Evolutionary conservation across 73 alveolate genomes (phyloP).

Genomic region (Tetrahymena borealis): DNA sequence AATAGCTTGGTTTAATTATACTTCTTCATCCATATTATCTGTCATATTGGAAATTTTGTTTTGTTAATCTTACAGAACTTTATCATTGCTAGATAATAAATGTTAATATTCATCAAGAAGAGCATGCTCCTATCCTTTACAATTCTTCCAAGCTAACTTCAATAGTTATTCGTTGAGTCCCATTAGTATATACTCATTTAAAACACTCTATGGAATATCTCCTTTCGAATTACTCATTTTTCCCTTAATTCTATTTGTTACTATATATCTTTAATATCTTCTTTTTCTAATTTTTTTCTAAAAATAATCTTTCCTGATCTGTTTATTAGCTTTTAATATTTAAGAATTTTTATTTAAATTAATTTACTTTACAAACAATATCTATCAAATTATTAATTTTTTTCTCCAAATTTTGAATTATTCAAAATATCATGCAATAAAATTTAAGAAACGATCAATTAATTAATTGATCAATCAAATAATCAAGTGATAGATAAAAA

Average conservation of each 20-base stretch:
- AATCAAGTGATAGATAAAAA: too few relatives aligned
- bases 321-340: too few relatives aligned
- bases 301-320: not conserved
- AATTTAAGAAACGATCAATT: too few relatives aligned
- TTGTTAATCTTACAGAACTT: not conserved
- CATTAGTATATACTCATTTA: not conserved
- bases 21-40: constrained; percentile 1
- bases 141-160: not conserved
- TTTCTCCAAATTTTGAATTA: too few relatives aligned
- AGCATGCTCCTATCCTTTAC: not conserved
- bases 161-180: not conserved
- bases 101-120: not conserved
- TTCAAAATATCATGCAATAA: too few relatives aligned
- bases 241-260: not conserved
- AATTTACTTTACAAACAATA: too few relatives aligned
- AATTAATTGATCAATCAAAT: too few relatives aligned
- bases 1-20: not conserved
- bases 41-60: not conserved
- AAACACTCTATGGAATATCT: not conserved
- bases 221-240: not conserved
- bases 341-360: too few relatives aligned
- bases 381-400: too few relatives aligned
- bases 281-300: not conserved
- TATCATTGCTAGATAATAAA: not conserved
- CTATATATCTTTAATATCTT: not conserved